Base-by-base conservation (phyloP, 345 rosid species). In the Angophora floribunda region DNA sequence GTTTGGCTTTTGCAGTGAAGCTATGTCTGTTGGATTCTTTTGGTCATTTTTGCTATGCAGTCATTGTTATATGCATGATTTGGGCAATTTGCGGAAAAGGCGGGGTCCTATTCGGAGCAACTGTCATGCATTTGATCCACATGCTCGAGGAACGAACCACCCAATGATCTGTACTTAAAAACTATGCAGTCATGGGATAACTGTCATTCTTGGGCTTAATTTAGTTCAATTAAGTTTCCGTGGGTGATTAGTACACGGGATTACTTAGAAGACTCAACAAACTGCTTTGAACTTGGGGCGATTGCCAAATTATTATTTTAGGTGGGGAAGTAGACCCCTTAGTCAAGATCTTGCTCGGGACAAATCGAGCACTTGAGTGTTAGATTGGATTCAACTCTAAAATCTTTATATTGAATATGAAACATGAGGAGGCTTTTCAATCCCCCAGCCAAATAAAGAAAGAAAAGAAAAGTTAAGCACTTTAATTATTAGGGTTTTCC, bases 1-100 rank as follows among this genome's bases (percentile, higher is more conserved):
- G 88, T 89, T 94, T 95, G 95, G 92, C 89, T 78, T 82, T 91
- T 90, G 87, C 90, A 88, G 80, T 89, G 94, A 92, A 93, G 92
- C 92, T 85, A 91, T 85, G 78, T 59, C 86, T 70, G 75, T 90
- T 92, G 92, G 88, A 84, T 89, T 91, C 91, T 91, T 86, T 89
- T 89, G 87, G 82, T 82, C 41, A 28, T 87, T 16, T 87, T 86
- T 89, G 90, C 87, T 88, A 52, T 57, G 50, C 85, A 87, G 91
- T 90, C 92, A 85, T 85, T 90, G 90, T 90, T 86, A 44, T 8
- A 9, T 67, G 87, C 86, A 86, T 89, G 86, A 63, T 89, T 92
- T 89, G 90, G 93, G 90, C 22, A 90, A 91, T 87, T 86, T 87
- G 85, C 88, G 9, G 86, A 26, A 82, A 49, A 51, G 52, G 50